Evolutionary conservation across 2,329 filamentous ascomycete genomes (phyloP), one percentile per base, ranked within the genome.

Genomic region (Trichoderma breve): DNA sequence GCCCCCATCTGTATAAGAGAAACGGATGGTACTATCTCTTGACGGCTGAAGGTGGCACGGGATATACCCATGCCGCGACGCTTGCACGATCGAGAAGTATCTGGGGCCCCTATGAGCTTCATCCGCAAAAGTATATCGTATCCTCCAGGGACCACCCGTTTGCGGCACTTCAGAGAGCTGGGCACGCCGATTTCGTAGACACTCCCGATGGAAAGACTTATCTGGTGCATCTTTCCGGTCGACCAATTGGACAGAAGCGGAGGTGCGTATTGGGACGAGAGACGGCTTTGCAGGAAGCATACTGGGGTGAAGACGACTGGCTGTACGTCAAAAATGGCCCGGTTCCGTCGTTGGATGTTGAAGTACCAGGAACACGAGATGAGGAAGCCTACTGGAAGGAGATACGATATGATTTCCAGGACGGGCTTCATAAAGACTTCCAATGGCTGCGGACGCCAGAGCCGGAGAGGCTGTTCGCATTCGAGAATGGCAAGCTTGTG

Each of bases 91-190:
- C 85, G 6, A 77, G 82, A 69, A 75, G 85, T 77, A 78, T 89
- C 71, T 88, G 87, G 82, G 90, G 90, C 0, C 89, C 90, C 0
- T 92, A 91, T 79, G 87, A 90, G 75, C 78, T 84, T 1, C 88
- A 89, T 47, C 88, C 89, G 0, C 80, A 86, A 61, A 88, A 89
- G 70, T 83, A 89, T 60, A 83, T 92, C 55, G 80, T 91, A 60
- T 87, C 86, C 0, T 83, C 85, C 39, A 87, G 86, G 75, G 83
- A 88, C 70, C 75, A 87, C 70, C 75, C 86, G 0, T 81, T 82
- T 18, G 83, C 83, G 0, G 83, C 86, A 0, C 78, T 89, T 7
- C 87, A 89, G 77, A 80, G 86, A 61, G 83, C 86, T 0, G 86
- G 86, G 0, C 86, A 88, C 72, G 86, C 84, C 3, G 86, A 88